Evolutionary conservation across 495 filamentous ascomycete genomes (phyloP).

Genomic region (Aspergillus olivimuriae): DNA sequence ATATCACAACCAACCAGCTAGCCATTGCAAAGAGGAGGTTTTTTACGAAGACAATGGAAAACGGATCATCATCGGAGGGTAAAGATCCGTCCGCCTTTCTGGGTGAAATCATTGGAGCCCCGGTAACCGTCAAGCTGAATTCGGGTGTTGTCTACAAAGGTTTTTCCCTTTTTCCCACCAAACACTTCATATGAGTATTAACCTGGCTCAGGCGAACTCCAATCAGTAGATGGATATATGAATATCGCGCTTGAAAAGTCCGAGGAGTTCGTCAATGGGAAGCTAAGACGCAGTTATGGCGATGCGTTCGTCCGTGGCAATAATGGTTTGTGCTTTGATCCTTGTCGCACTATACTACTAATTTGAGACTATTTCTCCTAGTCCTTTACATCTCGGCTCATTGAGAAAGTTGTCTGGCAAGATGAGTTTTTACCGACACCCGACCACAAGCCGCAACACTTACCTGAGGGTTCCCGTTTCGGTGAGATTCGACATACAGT

Average conservation of each 20-base stretch:
- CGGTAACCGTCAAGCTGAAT: slow-evolving; percentile 92
- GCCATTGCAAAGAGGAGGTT: background rate
- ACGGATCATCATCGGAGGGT: slow-evolving; percentile 58
- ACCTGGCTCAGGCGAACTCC: slow-evolving; percentile 64
- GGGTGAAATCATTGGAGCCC: slow-evolving; percentile 82
- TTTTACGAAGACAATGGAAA: slow-evolving; percentile 69
- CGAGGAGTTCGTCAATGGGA: slow-evolving; percentile 82
- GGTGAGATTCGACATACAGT: too few relatives aligned
- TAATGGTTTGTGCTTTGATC: slow-evolving; percentile 58
- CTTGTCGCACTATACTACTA: background rate
- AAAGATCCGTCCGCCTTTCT: slow-evolving; percentile 90
- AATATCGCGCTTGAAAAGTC: slow-evolving; percentile 96
- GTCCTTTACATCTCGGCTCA: slow-evolving; percentile 38
- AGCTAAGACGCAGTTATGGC: slow-evolving; percentile 73
- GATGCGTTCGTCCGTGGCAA: slow-evolving; percentile 97
- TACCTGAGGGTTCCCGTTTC: too few relatives aligned
- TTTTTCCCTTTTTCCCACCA: slow-evolving; percentile 19
- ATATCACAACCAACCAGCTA: background rate
- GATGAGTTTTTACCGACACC: too few relatives aligned
- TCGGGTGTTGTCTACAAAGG: slow-evolving; percentile 95
- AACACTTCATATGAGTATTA: slow-evolving; percentile 6
- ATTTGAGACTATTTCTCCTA: slow-evolving; percentile 6
- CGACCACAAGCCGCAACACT: too few relatives aligned
- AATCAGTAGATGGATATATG: slow-evolving; percentile 98
- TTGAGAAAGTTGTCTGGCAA: too few relatives aligned